Evolutionary conservation across 1,284 basidiomycete species (phyloP).

Genomic region (Cryptococcus sp.): DNA sequence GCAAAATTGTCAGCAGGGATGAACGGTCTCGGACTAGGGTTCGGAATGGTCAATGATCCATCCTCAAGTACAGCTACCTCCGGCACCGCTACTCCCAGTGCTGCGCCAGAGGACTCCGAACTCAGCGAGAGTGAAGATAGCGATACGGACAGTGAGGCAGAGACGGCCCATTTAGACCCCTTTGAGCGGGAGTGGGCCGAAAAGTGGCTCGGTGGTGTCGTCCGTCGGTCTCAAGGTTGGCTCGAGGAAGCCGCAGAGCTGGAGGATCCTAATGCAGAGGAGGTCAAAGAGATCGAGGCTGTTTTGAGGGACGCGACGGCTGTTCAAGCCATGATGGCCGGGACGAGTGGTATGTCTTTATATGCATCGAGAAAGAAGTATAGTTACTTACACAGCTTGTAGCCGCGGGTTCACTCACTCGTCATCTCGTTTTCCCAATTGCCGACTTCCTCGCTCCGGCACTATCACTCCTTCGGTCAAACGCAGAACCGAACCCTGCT

Average conservation of each 20-base stretch:
- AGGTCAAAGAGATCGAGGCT: conserved; percentile 40
- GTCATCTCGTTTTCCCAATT: conserved; percentile 49
- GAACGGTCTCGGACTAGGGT: neutral
- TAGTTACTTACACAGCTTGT: neutral
- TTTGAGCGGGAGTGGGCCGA: conserved; percentile 54
- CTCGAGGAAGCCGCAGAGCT: conserved; percentile 34
- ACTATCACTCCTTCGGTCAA: conserved; percentile 22
- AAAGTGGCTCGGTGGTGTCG: conserved; percentile 49
- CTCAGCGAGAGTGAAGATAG: conserved; percentile 11
- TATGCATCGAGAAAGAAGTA: conserved; percentile 22
- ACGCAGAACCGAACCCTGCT: conserved; percentile 23
- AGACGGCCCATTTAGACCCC: conserved; percentile 35
- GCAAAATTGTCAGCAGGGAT: neutral
- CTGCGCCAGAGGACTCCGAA: conserved; percentile 11
- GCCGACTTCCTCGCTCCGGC: conserved; percentile 32
- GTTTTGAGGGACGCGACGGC: conserved; percentile 66
- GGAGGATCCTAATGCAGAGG: conserved; percentile 15
- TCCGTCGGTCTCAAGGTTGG: conserved; percentile 45
- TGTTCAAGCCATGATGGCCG: conserved; percentile 65
- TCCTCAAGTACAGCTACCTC: neutral
- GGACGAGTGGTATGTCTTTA: conserved; percentile 59
- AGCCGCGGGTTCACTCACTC: conserved; percentile 47
- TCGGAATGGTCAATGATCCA: neutral
- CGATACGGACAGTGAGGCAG: conserved; percentile 21
- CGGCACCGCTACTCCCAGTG: neutral